Evolutionary conservation across 768 basidiomycete genomes (phyloP), one percentile per base, ranked within the genome.

Genomic region (Zangia roseola): DNA sequence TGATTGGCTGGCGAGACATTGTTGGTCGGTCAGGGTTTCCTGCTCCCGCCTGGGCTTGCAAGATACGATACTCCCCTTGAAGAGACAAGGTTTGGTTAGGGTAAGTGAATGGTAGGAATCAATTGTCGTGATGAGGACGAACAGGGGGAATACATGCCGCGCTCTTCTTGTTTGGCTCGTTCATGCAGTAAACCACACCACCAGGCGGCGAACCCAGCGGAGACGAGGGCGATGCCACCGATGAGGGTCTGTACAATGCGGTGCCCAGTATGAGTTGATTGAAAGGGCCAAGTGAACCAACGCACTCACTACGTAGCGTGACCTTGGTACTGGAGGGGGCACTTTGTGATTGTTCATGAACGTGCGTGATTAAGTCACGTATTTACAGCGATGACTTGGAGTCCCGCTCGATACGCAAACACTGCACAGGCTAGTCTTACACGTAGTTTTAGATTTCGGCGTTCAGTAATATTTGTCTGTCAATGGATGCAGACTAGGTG

Each of bases 31-130:
- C 45, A 0, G 61, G 50, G 19, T 57, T 61, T 7, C 57, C 45
- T 12, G 40, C 48, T 10, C 42, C 45, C 26, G 45, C 43, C 12
- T 62, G 60, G 1, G 57, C 64, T 36, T 63, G 58, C 12, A 55
- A 19, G 28, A 69, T 56, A 14, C 67, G 66, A 39, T 55, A 47
- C 51, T 68, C 58, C 65, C 62, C 66, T 62, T 36, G 10, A 30
- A 24, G 19, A 21, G 34, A 13, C n/a, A n/a, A 8, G 9, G 13
- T 30, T 8, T 16, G 8, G 14, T 31, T 16, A 31, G 14, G 14
- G 14, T 31, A 13, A 16, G 31, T 6, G 31, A 7, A 31, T 4
- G 13, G 33, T 30, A 19, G 30, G 19, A n/a, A 23, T 21, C 12
- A 12, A 16, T 40, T 21, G 23, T 10, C 7, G 10, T 6, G n/a